Evolutionary conservation across 192 early-diverging fungal species (phyloP).

Genomic region (Backusella australiensis): DNA sequence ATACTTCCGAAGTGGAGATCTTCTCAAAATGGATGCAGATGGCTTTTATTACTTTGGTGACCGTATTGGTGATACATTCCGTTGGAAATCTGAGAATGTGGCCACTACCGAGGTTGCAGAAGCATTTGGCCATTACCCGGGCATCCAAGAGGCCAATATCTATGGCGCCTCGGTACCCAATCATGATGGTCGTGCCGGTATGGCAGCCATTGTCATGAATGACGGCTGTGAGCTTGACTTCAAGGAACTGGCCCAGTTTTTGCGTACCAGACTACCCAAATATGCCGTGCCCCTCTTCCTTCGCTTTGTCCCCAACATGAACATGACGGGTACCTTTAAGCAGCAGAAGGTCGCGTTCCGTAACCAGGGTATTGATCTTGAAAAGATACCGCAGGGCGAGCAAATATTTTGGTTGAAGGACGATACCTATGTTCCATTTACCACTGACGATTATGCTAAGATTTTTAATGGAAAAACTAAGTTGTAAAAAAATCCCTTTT

Average conservation of each 20-base stretch:
- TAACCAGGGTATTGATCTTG: slow-evolving; percentile 42
- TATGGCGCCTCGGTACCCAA: slow-evolving; percentile 61
- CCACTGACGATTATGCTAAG: slow-evolving; percentile 11
- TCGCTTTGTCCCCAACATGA: slow-evolving; percentile 46
- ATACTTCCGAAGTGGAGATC: slow-evolving; percentile 58
- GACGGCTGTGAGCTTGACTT: slow-evolving; percentile 38
- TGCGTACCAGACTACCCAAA: slow-evolving; percentile 41
- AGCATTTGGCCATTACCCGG: slow-evolving; percentile 44
- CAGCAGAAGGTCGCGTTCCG: slow-evolving; percentile 46
- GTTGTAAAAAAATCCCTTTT: slow-evolving; percentile 3
- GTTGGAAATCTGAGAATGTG: slow-evolving; percentile 68
- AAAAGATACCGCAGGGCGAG: slow-evolving; percentile 26
- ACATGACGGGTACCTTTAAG: slow-evolving; percentile 53
- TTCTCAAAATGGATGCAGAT: slow-evolving; percentile 45
- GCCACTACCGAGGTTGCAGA: slow-evolving; percentile 59
- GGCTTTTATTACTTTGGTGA: slow-evolving; percentile 64
- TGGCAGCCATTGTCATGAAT: slow-evolving; percentile 58
- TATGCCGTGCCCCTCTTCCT: slow-evolving; percentile 68
- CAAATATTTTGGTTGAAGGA: slow-evolving; percentile 42
- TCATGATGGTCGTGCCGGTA: slow-evolving; percentile 60
- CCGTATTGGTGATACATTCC: slow-evolving; percentile 67
- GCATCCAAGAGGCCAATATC: slow-evolving; percentile 55
- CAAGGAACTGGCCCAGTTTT: slow-evolving; percentile 31
- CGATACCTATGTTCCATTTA: slow-evolving; percentile 40
- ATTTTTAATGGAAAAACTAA: slow-evolving; percentile 23